Evolutionary conservation across 1,139 yeast genomes (phyloP).

Genomic region (Lodderomyces oxycetoniae): DNA sequence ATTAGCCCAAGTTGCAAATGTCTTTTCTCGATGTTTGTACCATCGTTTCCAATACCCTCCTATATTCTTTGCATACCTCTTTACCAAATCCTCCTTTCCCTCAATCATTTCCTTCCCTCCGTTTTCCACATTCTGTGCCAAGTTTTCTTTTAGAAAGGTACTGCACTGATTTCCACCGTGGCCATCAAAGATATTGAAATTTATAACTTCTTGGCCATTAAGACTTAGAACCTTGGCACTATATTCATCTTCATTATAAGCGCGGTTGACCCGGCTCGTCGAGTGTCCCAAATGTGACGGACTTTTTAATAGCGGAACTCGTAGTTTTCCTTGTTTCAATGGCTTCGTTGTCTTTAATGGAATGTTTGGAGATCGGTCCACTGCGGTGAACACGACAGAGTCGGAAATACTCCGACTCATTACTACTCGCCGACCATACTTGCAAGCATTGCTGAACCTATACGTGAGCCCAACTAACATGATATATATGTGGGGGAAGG

Average conservation of each 20-base stretch:
- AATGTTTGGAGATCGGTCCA: constrained; percentile 17
- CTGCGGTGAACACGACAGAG: constrained; percentile 27
- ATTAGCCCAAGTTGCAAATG: constrained; percentile 36
- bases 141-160: constrained; percentile 48
- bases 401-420: constrained; percentile 15
- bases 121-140: constrained; percentile 54
- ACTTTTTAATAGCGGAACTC: constrained; percentile 57
- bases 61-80: constrained; percentile 50
- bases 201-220: constrained; percentile 35
- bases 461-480: no score
- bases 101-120: constrained; percentile 22
- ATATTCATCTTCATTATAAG: constrained; percentile 77
- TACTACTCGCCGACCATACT: no score
- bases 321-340: constrained; percentile 24
- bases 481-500: no score
- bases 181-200: constrained; percentile 81
- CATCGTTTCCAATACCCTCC: constrained; percentile 92
- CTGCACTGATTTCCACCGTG: constrained; percentile 87
- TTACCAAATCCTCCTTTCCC: constrained; percentile 34
- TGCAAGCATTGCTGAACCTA: no score
- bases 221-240: constrained; percentile 53
- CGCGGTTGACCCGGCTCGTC: constrained; percentile 69
- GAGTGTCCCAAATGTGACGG: constrained; percentile 81
- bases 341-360: constrained; percentile 13
- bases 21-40: constrained; percentile 46